Conservation (phyloP, 129 eudicot species). For the Ambrosia trifida region DNA sequence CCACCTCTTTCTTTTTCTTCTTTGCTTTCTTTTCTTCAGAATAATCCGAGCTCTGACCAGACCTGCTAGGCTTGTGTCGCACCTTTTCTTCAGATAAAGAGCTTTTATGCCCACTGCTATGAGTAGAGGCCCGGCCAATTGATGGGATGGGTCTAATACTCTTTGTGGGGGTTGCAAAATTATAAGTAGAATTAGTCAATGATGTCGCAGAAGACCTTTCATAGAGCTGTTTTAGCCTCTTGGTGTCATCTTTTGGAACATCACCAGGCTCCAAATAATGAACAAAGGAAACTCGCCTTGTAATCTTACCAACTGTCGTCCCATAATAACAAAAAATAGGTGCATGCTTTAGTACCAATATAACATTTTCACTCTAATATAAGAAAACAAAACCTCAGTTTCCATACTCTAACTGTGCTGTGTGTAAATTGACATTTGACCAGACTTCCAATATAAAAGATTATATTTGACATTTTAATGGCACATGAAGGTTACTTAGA, state of each 20-base stretch:
- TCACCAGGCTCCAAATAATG: conserved; percentile 76
- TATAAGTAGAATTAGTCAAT: conserved; percentile 49
- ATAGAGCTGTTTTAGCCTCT: conserved; percentile 38
- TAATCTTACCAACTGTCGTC: conserved; percentile 68
- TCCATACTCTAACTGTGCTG: not conserved
- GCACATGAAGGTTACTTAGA: not conserved
- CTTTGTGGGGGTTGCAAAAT: conserved; percentile 50
- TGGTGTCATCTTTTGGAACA: conserved; percentile 40
- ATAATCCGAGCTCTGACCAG: conserved; percentile 51
- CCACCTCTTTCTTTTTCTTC: conserved; percentile 43
- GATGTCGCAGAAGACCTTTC: conserved; percentile 51
- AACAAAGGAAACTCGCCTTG: conserved; percentile 65
- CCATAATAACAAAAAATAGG: not conserved
- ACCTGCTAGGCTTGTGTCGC: conserved; percentile 31
- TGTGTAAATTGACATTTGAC: not conserved
- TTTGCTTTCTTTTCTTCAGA: conserved; percentile 57
- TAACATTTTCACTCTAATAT: not conserved
- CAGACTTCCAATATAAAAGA: not conserved
- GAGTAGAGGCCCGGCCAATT: conserved; percentile 46
- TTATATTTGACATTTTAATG: not conserved
- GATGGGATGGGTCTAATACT: conserved; percentile 38
- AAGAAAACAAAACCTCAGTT: not conserved
- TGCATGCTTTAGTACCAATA: not conserved
- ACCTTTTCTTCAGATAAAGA: conserved; percentile 37
- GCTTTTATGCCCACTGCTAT: conserved; percentile 46